Base-by-base conservation (phyloP, 352 stramenopile species). In the Phytophthora vignae region DNA sequence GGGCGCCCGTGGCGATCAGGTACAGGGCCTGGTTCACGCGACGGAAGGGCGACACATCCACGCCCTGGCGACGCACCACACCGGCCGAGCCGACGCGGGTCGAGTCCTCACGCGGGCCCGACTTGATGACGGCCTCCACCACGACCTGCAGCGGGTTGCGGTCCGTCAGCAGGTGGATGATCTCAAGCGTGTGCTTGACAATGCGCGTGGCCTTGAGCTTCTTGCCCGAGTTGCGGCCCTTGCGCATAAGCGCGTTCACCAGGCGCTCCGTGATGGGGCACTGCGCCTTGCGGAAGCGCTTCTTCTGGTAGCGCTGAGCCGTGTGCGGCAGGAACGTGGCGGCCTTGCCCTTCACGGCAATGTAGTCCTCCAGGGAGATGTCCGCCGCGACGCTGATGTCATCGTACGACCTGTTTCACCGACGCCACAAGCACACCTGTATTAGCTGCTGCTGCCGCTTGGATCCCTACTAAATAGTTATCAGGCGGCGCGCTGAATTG, bases 1-100 rank as follows among this genome's bases (percentile, higher is more conserved):
- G 93, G 27, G 98, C 97, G 58, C 98, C 98, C 33, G 96, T 99
- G 76, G 97, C 95, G 71, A 99, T 91, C 66, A 99, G 88, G 91
- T 99, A 99, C 57, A 99, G 84, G 25, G 98, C 98, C 84, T 99
- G 98, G 90, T 99, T 99, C 27, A 99, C 97, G 66, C 98, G 94
- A 81, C 98, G 97, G 93, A 99, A 99, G 40, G 98, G 98, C 67
- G 96, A 99, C 75, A 99, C 98, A 91, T 99, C 98, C 60, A 99
- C 98, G 62, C 98, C 98, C 91, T 99, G 98, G 86, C 98, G 96
- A 91, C 98, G 94, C 59, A 99, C 98, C 33, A 99, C 98, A 97
- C 98, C 98, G 60, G 97, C 98, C 77, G 97, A 99, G 78, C 98
- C 98, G 64, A 99, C 97, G 84, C 98, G 97, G 64, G 98, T 99